phyloP scores from a whole-genome alignment of 1,284 basidiomycete genomes.

The Moesziomyces sp. region DNA sequence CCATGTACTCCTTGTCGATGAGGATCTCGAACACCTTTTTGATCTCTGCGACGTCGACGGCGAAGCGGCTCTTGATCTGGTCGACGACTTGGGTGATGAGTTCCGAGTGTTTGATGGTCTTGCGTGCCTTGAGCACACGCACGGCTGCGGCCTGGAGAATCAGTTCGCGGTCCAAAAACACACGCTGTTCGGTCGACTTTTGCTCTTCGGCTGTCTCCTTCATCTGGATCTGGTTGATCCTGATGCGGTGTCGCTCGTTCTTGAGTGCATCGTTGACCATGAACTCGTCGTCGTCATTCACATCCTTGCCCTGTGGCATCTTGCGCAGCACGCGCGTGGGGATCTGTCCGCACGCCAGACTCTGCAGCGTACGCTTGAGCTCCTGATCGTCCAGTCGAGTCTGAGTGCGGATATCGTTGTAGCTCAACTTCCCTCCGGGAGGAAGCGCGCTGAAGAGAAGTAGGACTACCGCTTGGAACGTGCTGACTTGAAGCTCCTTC shows the following conservation, averaged over 20 bases:
- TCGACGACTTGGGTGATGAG: slow-evolving; percentile 62
- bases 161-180: slow-evolving; percentile 86
- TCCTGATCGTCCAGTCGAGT: slow-evolving; percentile 76
- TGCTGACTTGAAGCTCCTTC: slow-evolving; percentile 89
- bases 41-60: slow-evolving; percentile 62
- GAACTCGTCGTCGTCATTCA: slow-evolving; percentile 82
- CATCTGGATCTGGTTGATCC: slow-evolving; percentile 95
- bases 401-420: slow-evolving; percentile 76
- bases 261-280: slow-evolving; percentile 84
- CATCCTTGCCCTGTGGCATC: slow-evolving; percentile 80
- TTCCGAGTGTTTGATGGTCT: slow-evolving; percentile 61
- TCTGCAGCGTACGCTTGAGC: slow-evolving; percentile 85
- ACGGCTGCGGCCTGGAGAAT: slow-evolving; percentile 88
- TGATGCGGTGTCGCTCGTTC: slow-evolving; percentile 81
- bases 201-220: slow-evolving; percentile 91
- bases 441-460: slow-evolving; percentile 82
- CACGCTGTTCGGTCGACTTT: slow-evolving; percentile 81
- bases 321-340: slow-evolving; percentile 81
- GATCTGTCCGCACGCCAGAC: slow-evolving; percentile 88
- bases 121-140: slow-evolving; percentile 65
- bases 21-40: slow-evolving; percentile 66
- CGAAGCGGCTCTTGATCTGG: slow-evolving; percentile 59
- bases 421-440: slow-evolving; percentile 72
- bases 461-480: slow-evolving; percentile 87
- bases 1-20: slow-evolving; percentile 66